A percentile compares a stretch with the other conserved stretches of the same genome.
These are phyloP conservation scores for Phanerodontia chrysosporium DNA, from an alignment of 768 basidiomycete species.

Conservation along the genomic window DNA sequence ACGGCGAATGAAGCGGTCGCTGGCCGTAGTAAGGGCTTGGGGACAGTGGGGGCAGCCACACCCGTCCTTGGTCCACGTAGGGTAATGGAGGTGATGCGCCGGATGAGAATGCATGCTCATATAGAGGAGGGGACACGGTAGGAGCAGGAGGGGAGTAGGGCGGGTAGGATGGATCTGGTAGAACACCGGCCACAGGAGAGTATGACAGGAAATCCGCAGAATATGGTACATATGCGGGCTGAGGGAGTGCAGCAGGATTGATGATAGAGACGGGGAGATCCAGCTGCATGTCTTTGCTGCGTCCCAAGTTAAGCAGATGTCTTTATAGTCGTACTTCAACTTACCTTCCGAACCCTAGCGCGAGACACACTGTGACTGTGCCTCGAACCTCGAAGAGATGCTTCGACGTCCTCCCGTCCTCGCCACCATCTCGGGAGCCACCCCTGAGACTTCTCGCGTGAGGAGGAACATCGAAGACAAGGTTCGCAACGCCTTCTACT, in stretches of 20 bases:
- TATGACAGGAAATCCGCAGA: background rate
- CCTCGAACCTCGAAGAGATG: constrained; percentile 69
- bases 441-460: constrained; percentile 61
- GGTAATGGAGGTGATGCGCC: constrained; percentile 1
- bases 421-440: constrained; percentile 54
- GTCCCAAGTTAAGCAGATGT: background rate
- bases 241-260: constrained; percentile 60
- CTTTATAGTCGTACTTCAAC: constrained; percentile 15
- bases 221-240: constrained; percentile 8
- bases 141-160: background rate
- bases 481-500: constrained; percentile 70
- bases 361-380: constrained; percentile 54
- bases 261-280: constrained; percentile 60
- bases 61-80: constrained; percentile 38
- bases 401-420: constrained; percentile 34
- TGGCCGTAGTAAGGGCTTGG: background rate
- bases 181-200: background rate
- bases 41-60: constrained; percentile 40
- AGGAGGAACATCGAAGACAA: constrained; percentile 77
- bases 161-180: background rate
- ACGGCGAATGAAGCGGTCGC: background rate
- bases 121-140: constrained; percentile 5
- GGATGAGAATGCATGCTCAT: background rate
- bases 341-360: constrained; percentile 74
- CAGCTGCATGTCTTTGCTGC: constrained; percentile 67